These are phyloP conservation scores for Selaginella tamariscina DNA, from an alignment of 75 land plant genomes.

Conservation along the genomic window DNA sequence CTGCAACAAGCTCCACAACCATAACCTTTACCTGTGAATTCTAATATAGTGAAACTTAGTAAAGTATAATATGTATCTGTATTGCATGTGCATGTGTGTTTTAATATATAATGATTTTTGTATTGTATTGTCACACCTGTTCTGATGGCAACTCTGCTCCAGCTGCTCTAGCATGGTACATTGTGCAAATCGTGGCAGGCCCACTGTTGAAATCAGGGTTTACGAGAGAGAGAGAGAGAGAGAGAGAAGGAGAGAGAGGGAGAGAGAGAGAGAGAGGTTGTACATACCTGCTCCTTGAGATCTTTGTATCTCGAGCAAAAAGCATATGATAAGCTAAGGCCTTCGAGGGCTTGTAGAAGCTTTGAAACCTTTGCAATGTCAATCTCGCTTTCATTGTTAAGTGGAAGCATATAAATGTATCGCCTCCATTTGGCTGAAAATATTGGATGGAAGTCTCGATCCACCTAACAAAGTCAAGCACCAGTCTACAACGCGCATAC, in stretches of 20 bases:
- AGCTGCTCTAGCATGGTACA: constrained; percentile 64
- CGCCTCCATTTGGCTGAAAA: constrained; percentile 81
- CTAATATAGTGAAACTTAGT: constrained; percentile 15
- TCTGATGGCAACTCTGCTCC: constrained; percentile 37
- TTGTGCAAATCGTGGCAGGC: constrained; percentile 60
- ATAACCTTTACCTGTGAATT: constrained; percentile 27
- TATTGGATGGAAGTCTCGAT: constrained; percentile 72
- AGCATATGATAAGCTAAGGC: constrained; percentile 50
- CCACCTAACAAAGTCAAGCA: constrained; percentile 29
- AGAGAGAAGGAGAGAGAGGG: too few species aligned
- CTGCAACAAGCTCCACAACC: constrained; percentile 73
- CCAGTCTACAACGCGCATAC: too few species aligned
- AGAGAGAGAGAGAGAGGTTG: too few species aligned
- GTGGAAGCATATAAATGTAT: constrained; percentile 62
- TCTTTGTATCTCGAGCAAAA: constrained; percentile 77
- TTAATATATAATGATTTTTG: too few species aligned
- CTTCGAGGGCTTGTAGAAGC: constrained; percentile 46
- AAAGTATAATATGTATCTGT: not conserved
- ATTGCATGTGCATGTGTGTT: too few species aligned
- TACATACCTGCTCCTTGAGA: constrained; percentile 66
- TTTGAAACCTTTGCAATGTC: constrained; percentile 31
- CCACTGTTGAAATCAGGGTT: too few species aligned
- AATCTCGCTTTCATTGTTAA: constrained; percentile 21
- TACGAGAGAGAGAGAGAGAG: too few species aligned
- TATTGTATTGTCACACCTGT: constrained; percentile 11